Percentiles rank a stretch among this genome's conserved stretches.
These are phyloP conservation scores for Dentipellis sp. DNA, from an alignment of 768 basidiomycete genomes.

Conservation along the genomic window DNA sequence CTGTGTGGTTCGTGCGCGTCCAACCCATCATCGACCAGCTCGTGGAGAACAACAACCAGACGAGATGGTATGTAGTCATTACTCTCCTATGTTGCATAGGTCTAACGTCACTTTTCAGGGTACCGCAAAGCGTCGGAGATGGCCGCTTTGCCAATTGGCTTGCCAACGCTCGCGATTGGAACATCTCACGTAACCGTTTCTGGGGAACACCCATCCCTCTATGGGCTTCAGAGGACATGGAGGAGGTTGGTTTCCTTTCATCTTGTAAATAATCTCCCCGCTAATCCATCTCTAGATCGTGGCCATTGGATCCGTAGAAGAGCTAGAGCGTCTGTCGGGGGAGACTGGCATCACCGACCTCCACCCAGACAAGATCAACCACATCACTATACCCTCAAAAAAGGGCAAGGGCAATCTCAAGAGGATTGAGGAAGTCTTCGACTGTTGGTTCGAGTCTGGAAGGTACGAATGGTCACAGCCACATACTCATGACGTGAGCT, in stretches of 20 bases:
- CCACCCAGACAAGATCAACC: slow-evolving; percentile 91
- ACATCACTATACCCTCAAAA: slow-evolving; percentile 91
- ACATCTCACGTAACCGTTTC: slow-evolving; percentile 96
- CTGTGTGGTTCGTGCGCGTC: slow-evolving; percentile 93
- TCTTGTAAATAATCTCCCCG: not conserved
- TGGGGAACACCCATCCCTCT: slow-evolving; percentile 98
- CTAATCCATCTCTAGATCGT: slow-evolving; percentile 1
- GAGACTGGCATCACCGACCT: slow-evolving; percentile 78
- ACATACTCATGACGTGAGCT: not conserved
- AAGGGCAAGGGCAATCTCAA: slow-evolving; percentile 78
- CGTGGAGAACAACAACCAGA: slow-evolving; percentile 82
- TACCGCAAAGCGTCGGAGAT: slow-evolving; percentile 85
- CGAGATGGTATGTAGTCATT: slow-evolving; percentile 58
- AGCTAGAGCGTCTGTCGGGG: slow-evolving; percentile 83
- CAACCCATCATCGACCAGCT: slow-evolving; percentile 78
- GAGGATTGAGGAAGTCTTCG: slow-evolving; percentile 96
- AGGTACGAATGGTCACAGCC: slow-evolving; percentile 41
- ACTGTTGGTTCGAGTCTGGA: slow-evolving; percentile 99
- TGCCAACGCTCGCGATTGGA: slow-evolving; percentile 98
- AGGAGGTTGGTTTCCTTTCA: slow-evolving; percentile 50
- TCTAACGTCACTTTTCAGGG: slow-evolving; percentile 41
- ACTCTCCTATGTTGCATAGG: not conserved
- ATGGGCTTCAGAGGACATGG: slow-evolving; percentile 88
- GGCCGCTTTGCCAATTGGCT: slow-evolving; percentile 96
- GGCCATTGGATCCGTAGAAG: slow-evolving; percentile 68